phyloP scores from a whole-genome alignment of 768 basidiomycete genomes.

The Suillus spraguei region DNA sequence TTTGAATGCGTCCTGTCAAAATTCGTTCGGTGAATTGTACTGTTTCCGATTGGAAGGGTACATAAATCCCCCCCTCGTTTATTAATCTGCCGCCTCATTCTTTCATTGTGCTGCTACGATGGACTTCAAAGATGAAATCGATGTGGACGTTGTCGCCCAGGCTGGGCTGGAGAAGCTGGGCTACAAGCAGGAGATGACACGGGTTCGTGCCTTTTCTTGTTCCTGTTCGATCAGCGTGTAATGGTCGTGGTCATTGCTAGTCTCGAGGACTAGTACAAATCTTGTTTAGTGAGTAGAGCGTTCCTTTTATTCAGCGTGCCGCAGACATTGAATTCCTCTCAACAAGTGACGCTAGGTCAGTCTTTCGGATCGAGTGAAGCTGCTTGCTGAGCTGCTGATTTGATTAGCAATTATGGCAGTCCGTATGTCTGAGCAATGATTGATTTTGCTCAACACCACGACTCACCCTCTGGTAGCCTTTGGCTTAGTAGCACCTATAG shows the following conservation, averaged over 20 bases:
- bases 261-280: conserved; percentile 54
- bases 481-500: conserved; percentile 57
- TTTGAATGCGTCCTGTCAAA: no score
- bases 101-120: conserved; percentile 8
- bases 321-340: conserved; percentile 18
- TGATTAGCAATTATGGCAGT: conserved; percentile 59
- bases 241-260: conserved; percentile 27
- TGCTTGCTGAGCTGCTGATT: not conserved
- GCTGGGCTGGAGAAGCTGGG: conserved; percentile 52
- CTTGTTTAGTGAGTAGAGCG: conserved; percentile 48
- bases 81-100: not conserved
- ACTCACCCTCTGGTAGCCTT: conserved; percentile 42
- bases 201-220: conserved; percentile 34
- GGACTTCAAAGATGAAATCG: conserved; percentile 15
- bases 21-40: no score
- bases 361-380: not conserved
- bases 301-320: not conserved
- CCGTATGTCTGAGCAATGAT: conserved; percentile 43
- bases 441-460: not conserved
- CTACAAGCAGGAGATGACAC: conserved; percentile 56
- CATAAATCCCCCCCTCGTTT: not conserved
- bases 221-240: not conserved
- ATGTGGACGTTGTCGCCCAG: conserved; percentile 30
- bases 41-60: not conserved
- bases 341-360: conserved; percentile 49